These are phyloP conservation scores for Dorcoceras hygrometricum DNA, from an alignment of 257 asterid species.

Conservation along the genomic window DNA sequence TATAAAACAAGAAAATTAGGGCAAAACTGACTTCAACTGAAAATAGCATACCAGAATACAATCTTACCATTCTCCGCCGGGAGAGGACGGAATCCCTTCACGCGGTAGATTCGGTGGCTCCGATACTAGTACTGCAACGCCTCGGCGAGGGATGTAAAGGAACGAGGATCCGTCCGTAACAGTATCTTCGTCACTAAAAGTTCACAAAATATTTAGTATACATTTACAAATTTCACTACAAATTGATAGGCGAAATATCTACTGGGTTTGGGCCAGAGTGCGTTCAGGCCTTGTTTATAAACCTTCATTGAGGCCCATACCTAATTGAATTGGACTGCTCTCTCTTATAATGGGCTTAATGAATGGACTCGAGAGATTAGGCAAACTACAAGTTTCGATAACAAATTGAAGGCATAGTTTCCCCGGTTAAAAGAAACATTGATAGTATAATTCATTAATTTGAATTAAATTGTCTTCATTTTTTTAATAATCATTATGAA, in stretches of 20 bases:
- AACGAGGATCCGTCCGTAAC: not conserved
- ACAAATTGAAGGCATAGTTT: too few species aligned
- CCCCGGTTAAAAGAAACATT: too few species aligned
- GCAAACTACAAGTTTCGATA: too few species aligned
- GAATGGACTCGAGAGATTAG: not conserved
- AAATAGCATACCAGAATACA: not conserved
- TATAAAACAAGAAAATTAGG: not conserved
- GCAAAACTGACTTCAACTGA: not conserved
- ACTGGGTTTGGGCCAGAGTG: not conserved
- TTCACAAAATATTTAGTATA: not conserved
- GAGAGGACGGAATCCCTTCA: not conserved
- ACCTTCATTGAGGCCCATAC: not conserved
- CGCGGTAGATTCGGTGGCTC: not conserved
- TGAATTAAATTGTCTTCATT: too few species aligned
- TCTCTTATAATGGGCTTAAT: not conserved
- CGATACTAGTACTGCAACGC: not conserved
- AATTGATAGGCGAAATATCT: not conserved
- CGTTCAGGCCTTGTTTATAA: not conserved
- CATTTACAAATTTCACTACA: too few species aligned
- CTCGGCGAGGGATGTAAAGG: not conserved
- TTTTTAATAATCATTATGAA: too few species aligned
- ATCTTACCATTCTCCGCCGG: not conserved
- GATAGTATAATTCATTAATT: too few species aligned
- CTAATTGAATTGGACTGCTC: not conserved
- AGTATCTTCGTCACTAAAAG: not conserved